phyloP scores from a whole-genome alignment of 202 grass and related monocot species.

The Thinopyrum obtusiflorum region DNA sequence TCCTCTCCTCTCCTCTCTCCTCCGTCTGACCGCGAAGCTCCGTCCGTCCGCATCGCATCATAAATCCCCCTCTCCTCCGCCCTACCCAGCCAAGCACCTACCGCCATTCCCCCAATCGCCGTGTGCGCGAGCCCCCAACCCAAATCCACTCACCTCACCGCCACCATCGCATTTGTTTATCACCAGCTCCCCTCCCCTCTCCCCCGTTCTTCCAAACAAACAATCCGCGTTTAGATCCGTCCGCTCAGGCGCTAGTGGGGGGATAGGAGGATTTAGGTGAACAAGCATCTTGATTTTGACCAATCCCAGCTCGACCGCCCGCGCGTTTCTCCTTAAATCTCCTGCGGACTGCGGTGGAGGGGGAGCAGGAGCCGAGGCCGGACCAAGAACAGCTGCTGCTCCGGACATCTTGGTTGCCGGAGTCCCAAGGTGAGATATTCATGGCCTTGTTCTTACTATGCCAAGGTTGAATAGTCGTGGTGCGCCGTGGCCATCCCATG shows the following conservation, averaged over 20 bases:
- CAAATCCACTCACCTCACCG: constrained; percentile 39
- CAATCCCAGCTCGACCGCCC: constrained; percentile 12
- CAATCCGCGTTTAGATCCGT: constrained; percentile 40
- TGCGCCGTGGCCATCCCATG: neutral
- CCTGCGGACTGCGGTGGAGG: neutral
- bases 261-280: constrained; percentile 44
- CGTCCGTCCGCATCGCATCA: constrained; percentile 31
- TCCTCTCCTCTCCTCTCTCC: neutral
- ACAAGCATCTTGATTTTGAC: constrained; percentile 45
- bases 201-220: neutral
- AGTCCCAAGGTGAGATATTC: constrained; percentile 31
- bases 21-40: constrained; percentile 10
- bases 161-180: constrained; percentile 33
- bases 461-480: no score
- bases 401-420: neutral
- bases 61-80: constrained; percentile 27
- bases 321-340: constrained; percentile 34
- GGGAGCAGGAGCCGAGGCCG: neutral
- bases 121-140: constrained; percentile 33
- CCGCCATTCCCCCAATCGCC: constrained; percentile 36
- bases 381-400: constrained; percentile 21
- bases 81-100: constrained; percentile 29
- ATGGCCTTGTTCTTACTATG: neutral
- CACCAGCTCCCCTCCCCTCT: neutral
- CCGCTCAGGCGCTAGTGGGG: neutral